Conservation (phyloP, 257 asterid species). For the Oldenlandia corymbosa region DNA sequence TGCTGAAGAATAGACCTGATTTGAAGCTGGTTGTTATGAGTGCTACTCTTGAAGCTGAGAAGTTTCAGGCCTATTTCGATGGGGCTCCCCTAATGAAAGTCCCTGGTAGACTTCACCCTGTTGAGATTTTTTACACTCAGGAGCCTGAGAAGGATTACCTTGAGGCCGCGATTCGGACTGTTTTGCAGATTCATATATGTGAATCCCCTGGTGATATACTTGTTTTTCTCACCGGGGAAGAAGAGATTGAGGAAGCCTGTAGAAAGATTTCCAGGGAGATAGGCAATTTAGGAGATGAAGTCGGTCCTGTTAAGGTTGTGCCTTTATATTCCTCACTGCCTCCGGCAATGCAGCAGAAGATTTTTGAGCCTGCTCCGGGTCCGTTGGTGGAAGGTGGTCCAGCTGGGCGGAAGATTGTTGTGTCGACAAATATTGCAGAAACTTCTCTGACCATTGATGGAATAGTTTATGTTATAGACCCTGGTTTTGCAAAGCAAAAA, state of each 20-base stretch:
- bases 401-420: conserved; percentile 92
- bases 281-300: conserved; percentile 79
- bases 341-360: conserved; percentile 98
- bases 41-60: conserved; percentile 98
- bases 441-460: conserved; percentile 98
- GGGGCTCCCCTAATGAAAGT: conserved; percentile 97
- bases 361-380: conserved; percentile 96
- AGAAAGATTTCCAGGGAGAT: conserved; percentile 68
- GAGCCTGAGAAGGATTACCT: conserved; percentile 95
- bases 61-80: conserved; percentile 80
- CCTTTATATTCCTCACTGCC: conserved; percentile 96
- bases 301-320: conserved; percentile 78
- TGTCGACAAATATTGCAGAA: conserved; percentile 95
- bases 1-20: conserved; percentile 74
- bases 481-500: conserved; percentile 90
- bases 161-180: conserved; percentile 94
- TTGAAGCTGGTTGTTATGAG: conserved; percentile 93
- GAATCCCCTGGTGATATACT: conserved; percentile 93
- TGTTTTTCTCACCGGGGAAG: conserved; percentile 96
- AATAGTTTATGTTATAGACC: conserved; percentile 92
- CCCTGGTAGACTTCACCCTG: conserved; percentile 97
- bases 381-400: conserved; percentile 81
- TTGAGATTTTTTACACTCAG: conserved; percentile 84
- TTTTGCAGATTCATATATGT: conserved; percentile 77
- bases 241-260: conserved; percentile 98